A percentile compares a stretch with the other conserved stretches of the same genome.
Evolutionary conservation across 1,139 yeast genomes (phyloP).

Genomic region (Geotrichum histeridarum): DNA sequence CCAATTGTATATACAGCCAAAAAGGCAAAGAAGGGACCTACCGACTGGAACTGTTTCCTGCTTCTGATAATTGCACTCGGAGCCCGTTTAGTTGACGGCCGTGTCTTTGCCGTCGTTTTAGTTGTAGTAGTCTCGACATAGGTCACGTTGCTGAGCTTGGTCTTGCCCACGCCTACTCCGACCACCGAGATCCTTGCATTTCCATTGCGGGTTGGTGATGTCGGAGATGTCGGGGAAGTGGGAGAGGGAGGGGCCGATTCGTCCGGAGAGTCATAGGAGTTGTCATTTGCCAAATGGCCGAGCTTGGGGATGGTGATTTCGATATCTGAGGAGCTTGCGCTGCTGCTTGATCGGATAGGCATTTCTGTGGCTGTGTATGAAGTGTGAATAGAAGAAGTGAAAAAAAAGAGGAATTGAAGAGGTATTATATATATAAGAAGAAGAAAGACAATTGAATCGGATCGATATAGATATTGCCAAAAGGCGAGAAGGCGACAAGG

Average conservation of each 20-base stretch:
- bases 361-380: not conserved
- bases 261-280: constrained; percentile 14
- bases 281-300: constrained; percentile 14
- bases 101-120: too few relatives aligned
- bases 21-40: not conserved
- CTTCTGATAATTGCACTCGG: not conserved
- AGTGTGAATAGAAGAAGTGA: not conserved
- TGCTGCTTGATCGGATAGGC: not conserved
- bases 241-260: too few relatives aligned
- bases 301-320: constrained; percentile 10
- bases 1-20: not conserved
- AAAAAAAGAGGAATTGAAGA: not conserved
- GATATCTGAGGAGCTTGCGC: not conserved
- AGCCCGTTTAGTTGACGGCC: not conserved
- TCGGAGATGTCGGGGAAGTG: too few relatives aligned
- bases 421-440: not conserved
- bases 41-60: constrained; percentile 12
- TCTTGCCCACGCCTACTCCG: too few relatives aligned
- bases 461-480: too few relatives aligned
- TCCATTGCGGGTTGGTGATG: too few relatives aligned
- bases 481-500: too few relatives aligned
- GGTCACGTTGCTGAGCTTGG: too few relatives aligned
- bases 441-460: too few relatives aligned
- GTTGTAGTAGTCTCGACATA: too few relatives aligned
- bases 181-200: too few relatives aligned